These are phyloP conservation scores for Nitzschia sp. DNA, from an alignment of 108 stramenopile species.

Conservation along the genomic window DNA sequence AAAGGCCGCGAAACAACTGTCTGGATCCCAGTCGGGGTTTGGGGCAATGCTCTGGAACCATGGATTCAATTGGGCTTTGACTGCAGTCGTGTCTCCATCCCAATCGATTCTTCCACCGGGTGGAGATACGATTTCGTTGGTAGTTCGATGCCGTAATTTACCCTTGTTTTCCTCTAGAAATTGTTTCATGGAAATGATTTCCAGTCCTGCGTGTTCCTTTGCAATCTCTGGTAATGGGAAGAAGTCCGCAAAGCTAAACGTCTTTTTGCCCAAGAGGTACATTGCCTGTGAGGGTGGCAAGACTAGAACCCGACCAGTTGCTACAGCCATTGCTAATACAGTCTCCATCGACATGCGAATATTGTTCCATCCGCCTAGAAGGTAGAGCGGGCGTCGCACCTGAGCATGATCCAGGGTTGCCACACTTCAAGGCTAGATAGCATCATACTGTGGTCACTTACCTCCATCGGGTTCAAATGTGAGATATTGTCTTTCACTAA, in stretches of 20 bases:
- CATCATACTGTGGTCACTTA: conserved; percentile 43
- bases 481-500: conserved; percentile 54
- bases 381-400: neutral
- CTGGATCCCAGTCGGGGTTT: conserved; percentile 58
- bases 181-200: conserved; percentile 85
- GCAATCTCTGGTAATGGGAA: conserved; percentile 56
- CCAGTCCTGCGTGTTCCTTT: conserved; percentile 73
- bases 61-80: conserved; percentile 18
- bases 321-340: conserved; percentile 84
- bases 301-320: conserved; percentile 90
- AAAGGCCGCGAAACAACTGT: conserved; percentile 53
- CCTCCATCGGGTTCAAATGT: conserved; percentile 93
- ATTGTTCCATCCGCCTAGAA: conserved; percentile 93
- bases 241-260: conserved; percentile 51
- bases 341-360: conserved; percentile 87
- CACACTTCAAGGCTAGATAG: too few species aligned
- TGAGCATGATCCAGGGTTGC: too few species aligned
- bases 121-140: conserved; percentile 46
- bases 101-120: conserved; percentile 69
- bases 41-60: conserved; percentile 43
- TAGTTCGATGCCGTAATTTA: conserved; percentile 48
- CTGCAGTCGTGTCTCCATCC: conserved; percentile 59
- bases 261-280: conserved; percentile 49
- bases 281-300: conserved; percentile 31
- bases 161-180: conserved; percentile 74